Conservation (phyloP, 108 stramenopile species). For the Nannochloropsis oceanica region DNA sequence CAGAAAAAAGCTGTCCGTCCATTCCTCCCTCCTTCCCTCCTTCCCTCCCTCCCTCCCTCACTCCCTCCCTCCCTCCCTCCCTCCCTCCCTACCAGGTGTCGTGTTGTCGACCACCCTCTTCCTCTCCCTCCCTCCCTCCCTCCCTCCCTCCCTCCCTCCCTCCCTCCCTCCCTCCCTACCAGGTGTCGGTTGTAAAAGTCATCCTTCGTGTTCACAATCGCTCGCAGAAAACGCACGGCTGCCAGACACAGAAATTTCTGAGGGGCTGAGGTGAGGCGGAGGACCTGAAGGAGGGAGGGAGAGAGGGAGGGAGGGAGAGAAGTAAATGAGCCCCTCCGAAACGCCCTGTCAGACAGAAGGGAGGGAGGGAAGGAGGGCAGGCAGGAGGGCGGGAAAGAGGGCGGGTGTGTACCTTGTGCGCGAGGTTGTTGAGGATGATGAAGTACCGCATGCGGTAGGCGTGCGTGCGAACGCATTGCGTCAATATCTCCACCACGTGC, state of each 20-base stretch:
- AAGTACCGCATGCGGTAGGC: conserved; percentile 45
- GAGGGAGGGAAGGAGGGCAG: background rate
- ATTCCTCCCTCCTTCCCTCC: no score
- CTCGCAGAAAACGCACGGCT: conserved; percentile 37
- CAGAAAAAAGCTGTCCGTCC: no score
- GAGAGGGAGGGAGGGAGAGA: background rate
- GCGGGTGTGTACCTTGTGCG: background rate
- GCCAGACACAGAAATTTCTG: conserved; percentile 7
- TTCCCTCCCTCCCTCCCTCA: no score
- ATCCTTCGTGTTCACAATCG: conserved; percentile 41
- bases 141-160: background rate
- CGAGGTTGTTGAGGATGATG: conserved; percentile 33
- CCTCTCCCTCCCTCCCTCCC: background rate
- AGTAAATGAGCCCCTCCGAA: background rate
- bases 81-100: no score
- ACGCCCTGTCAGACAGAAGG: background rate
- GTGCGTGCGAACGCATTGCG: conserved; percentile 38
- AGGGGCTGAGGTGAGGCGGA: background rate
- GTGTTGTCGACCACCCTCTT: no score
- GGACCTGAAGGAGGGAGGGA: background rate
- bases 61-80: no score
- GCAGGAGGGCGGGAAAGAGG: background rate
- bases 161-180: background rate
- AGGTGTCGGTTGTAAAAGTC: conserved; percentile 42
- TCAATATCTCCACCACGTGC: conserved; percentile 31